A percentile compares a stretch with the other conserved stretches of the same genome.
Conservation (phyloP, 805 yeast genomes). For the Pichia heedii region DNA sequence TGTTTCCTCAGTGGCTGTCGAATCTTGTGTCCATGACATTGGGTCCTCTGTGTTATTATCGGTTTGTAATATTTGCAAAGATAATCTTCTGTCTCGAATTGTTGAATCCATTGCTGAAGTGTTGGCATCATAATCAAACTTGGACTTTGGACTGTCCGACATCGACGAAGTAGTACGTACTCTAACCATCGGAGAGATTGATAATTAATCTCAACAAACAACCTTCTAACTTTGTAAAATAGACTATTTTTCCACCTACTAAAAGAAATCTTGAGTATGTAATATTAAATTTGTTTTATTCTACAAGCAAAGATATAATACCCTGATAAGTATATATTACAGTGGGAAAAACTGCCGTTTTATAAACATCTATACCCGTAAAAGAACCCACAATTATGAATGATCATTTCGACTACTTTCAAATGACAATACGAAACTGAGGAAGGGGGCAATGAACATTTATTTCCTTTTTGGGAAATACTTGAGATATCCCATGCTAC, state of each 20-base stretch:
- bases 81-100: constrained; percentile 2
- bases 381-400: too few species aligned
- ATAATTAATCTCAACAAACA: neutral
- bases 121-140: constrained; percentile 2
- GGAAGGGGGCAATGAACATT: neutral
- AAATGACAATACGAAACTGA: too few species aligned
- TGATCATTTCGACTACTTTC: too few species aligned
- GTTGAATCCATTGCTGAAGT: constrained; percentile 5
- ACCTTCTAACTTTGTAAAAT: neutral
- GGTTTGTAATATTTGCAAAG: neutral
- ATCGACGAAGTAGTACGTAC: constrained; percentile 1
- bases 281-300: too few species aligned
- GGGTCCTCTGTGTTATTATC: neutral
- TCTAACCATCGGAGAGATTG: constrained; percentile 4
- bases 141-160: constrained; percentile 3
- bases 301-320: neutral
- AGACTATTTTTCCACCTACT: too few species aligned
- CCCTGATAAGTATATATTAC: neutral
- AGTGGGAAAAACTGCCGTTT: neutral
- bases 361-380: too few species aligned
- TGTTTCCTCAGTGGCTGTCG: neutral
- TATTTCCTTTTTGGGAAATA: neutral
- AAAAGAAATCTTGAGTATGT: too few species aligned
- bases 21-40: neutral
- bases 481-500: neutral